Evolutionary conservation across 129 eudicot genomes (phyloP).

Genomic region (Centella asiatica): DNA sequence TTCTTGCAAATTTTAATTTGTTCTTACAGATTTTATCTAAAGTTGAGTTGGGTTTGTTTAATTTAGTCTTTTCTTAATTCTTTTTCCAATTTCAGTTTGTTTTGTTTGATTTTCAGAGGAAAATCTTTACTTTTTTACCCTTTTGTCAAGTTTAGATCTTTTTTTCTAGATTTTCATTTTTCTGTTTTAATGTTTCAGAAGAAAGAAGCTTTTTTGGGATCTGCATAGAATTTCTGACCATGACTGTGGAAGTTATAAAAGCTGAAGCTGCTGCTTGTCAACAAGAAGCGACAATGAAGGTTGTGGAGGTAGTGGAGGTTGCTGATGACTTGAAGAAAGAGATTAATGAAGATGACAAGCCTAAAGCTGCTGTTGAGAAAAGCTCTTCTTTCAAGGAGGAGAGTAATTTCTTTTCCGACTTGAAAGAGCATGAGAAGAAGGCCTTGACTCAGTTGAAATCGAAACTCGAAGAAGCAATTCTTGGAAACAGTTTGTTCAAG

Average conservation of each 20-base stretch:
- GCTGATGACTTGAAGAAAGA: constrained; percentile 16
- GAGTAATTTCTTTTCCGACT: constrained; percentile 46
- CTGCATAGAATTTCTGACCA: constrained; percentile 8
- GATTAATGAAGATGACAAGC: constrained; percentile 10
- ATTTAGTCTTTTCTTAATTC: background rate
- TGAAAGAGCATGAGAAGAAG: constrained; percentile 51
- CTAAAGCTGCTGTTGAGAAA: constrained; percentile 35
- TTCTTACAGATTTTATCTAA: background rate
- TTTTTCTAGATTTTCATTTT: background rate
- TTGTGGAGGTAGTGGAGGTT: constrained; percentile 8
- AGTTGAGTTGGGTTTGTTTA: background rate
- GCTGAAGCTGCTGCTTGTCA: constrained; percentile 18
- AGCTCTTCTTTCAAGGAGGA: constrained; percentile 54
- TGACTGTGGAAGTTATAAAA: constrained; percentile 46
- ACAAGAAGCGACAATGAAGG: constrained; percentile 13
- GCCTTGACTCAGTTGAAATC: constrained; percentile 46
- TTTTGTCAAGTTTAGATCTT: too few species aligned
- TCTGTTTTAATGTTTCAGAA: background rate
- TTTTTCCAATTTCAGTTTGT: background rate
- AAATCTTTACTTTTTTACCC: too few species aligned
- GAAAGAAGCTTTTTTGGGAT: background rate
- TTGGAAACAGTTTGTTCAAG: constrained; percentile 36
- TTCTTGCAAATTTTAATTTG: too few species aligned
- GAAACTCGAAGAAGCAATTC: constrained; percentile 46
- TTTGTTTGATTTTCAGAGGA: background rate